Evolutionary conservation across 2,329 filamentous ascomycete genomes (phyloP), one percentile per base, ranked within the genome.

Genomic region (Myriosclerotinia curreyana): DNA sequence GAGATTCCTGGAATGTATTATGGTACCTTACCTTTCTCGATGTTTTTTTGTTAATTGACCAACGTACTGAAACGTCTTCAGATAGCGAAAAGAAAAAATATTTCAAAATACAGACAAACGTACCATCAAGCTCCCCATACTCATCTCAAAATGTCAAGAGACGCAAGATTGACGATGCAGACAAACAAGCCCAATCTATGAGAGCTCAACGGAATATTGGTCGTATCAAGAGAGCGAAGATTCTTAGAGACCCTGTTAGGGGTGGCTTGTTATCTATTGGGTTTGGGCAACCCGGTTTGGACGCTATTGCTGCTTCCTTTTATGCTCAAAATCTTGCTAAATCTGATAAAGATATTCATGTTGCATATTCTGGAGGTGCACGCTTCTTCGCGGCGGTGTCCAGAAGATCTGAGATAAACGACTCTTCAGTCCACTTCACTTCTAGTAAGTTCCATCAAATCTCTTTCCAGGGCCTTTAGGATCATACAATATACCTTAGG

Each of bases 81-180:
- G 84, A 86, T 66, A 60, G 75, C 17, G 80, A 80, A 51, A 89
- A 85, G 74, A 81, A 81, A 46, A 87, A 84, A 68, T 91, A 90
- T 71, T 91, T 90, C 75, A 87, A 85, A 70, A 82, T 90, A 58
- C 83, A 88, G 72, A 70, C 76, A 31, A 77, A 80, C 66, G 79
- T 79, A 20, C 80, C 84, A 0, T 67, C 77, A 1, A 75, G 74
- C 9, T 78, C 82, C 0, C 75, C 79, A 20, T 89, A 86, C 77
- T 85, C 86, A 11, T 76, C 79, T n/a, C 78, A 83, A 53, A 80
- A 80, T 8, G 82, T 88, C 64, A 87, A 84, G 75, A 79, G 79
- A 68, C 83, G 83, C 60, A 80, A 80, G 66, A 67, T 77, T 3
- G 77, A 82, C 40, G 77, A 82, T 44, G 73, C 77, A 62, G 40